Conservation (phyloP, 2,329 filamentous ascomycete species). For the Davidsoniella virescens region DNA sequence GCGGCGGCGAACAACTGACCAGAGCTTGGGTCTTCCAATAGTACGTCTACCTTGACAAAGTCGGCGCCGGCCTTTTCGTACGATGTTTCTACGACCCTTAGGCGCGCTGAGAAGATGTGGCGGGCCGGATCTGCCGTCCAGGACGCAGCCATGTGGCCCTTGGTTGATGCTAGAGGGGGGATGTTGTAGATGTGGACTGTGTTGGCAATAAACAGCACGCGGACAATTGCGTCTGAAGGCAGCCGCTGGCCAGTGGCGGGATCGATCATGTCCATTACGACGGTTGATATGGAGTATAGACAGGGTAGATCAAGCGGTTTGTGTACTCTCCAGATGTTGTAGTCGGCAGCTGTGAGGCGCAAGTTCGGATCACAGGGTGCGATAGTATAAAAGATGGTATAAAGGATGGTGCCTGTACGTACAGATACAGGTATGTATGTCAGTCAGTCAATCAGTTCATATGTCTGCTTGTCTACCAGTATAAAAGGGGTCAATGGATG, state of each 20-base stretch:
- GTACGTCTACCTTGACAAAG: slow-evolving; percentile 51
- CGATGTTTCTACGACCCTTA: slow-evolving; percentile 65
- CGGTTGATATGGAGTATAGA: background rate
- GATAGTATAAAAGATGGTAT: too few relatives aligned
- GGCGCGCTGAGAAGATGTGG: slow-evolving; percentile 71
- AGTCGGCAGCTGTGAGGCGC: too few relatives aligned
- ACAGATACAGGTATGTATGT: too few relatives aligned
- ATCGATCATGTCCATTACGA: slow-evolving; percentile 46
- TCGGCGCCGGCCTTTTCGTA: slow-evolving; percentile 32
- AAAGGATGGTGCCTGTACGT: too few relatives aligned
- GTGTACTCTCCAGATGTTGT: background rate
- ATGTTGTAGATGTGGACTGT: slow-evolving; percentile 77
- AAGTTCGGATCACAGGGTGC: too few relatives aligned
- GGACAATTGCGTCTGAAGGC: slow-evolving; percentile 64
- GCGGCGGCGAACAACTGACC: slow-evolving; percentile 72
- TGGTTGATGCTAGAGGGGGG: slow-evolving; percentile 60
- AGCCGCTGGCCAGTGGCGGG: slow-evolving; percentile 53
- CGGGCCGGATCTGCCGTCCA: slow-evolving; percentile 60
- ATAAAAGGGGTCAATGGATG: too few relatives aligned
- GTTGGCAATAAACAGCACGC: slow-evolving; percentile 61
- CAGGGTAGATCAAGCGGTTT: too few relatives aligned
- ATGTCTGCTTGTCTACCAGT: too few relatives aligned
- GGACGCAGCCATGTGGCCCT: slow-evolving; percentile 59
- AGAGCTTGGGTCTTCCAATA: slow-evolving; percentile 58
- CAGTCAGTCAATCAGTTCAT: too few relatives aligned